These are phyloP conservation scores for Rhizopus arrhizus DNA, from an alignment of 371 early-diverging fungal species.

Conservation along the genomic window DNA sequence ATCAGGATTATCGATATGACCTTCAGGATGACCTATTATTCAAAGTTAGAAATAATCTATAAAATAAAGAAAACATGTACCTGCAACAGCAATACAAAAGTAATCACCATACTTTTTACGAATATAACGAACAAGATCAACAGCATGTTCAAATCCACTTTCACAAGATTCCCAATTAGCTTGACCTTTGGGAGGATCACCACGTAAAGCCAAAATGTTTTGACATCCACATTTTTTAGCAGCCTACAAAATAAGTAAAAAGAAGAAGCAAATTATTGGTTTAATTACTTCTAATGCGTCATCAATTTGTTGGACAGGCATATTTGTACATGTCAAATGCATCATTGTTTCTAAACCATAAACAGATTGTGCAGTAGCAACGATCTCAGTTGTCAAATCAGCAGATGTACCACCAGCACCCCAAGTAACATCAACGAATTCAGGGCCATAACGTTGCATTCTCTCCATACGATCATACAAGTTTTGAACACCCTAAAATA, in stretches of 20 bases:
- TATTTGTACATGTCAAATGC: conserved; percentile 97
- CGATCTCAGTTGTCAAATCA: conserved; percentile 85
- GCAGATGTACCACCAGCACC: conserved; percentile 93
- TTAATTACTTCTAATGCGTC: conserved; percentile 69
- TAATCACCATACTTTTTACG: conserved; percentile 88
- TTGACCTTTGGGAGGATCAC: conserved; percentile 91
- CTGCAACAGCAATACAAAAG: conserved; percentile 95
- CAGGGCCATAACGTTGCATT: conserved; percentile 92
- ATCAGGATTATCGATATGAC: conserved; percentile 77
- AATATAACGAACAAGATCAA: conserved; percentile 89
- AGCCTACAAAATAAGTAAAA: conserved; percentile 46
- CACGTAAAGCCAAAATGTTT: conserved; percentile 94
- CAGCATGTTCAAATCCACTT: conserved; percentile 83
- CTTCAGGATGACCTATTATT: conserved; percentile 80
- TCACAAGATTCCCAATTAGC: conserved; percentile 78
- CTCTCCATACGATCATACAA: conserved; percentile 81
- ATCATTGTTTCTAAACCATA: conserved; percentile 95
- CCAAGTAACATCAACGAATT: conserved; percentile 97
- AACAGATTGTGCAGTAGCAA: conserved; percentile 88
- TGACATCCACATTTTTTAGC: conserved; percentile 93
- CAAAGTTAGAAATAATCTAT: too few relatives aligned
- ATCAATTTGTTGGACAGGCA: conserved; percentile 87
- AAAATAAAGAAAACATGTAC: conserved; percentile 26
- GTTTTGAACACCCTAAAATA: conserved; percentile 69
- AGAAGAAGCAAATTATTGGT: not conserved